A percentile compares a stretch with the other conserved stretches of the same genome.
Conservation (phyloP, 768 basidiomycete species). For the Tricholoma terreum region DNA sequence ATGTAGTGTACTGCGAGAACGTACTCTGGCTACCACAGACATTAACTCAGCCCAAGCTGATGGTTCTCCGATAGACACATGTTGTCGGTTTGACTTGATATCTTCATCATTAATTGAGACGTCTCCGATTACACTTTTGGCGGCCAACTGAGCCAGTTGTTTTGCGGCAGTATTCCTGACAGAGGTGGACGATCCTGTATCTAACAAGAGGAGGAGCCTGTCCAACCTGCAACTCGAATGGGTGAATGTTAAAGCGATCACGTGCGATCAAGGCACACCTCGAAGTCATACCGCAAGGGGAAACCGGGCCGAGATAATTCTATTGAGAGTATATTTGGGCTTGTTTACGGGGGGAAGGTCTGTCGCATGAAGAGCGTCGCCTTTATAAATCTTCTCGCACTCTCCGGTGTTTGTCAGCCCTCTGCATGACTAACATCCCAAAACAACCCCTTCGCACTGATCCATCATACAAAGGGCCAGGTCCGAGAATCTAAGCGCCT, state of each 20-base stretch:
- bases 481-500: too few species aligned
- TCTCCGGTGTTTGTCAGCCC: background rate
- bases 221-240: conserved; percentile 66
- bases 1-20: conserved; percentile 18
- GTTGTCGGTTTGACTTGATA: conserved; percentile 60
- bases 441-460: background rate
- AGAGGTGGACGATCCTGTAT: conserved; percentile 88
- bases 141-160: conserved; percentile 90
- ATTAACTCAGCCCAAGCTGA: conserved; percentile 89
- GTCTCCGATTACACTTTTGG: conserved; percentile 80
- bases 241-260: background rate
- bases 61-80: conserved; percentile 57
- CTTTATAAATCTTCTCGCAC: conserved; percentile 62
- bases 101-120: conserved; percentile 74
- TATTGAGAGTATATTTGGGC: conserved; percentile 34
- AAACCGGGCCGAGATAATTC: conserved; percentile 48
- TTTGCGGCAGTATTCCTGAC: conserved; percentile 95
- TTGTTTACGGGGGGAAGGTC: conserved; percentile 55
- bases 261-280: conserved; percentile 41
- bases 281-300: conserved; percentile 71
- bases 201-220: conserved; percentile 91
- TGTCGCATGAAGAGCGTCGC: conserved; percentile 44
- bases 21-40: conserved; percentile 84
- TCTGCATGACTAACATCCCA: background rate
- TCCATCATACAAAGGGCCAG: background rate